Evolutionary conservation across 169 alveolate genomes (phyloP), one percentile per base, ranked within the genome.

Genomic region (Plasmodium gonderi): DNA sequence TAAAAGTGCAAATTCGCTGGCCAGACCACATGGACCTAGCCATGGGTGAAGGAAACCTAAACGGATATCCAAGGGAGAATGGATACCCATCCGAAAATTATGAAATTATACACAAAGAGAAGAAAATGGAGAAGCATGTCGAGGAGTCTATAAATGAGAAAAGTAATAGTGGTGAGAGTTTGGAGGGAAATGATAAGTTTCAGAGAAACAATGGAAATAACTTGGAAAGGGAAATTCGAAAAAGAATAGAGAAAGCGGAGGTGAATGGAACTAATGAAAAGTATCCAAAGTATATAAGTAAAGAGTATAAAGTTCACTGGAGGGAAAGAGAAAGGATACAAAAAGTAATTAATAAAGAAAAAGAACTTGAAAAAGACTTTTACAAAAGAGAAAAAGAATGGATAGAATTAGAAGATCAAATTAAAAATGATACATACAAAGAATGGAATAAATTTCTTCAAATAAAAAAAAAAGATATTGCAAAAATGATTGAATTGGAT

Each of bases 361-460:
- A 94, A 65, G 83, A 80, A 20, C 36, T 92, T 44, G 96, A 94
- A 49, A 92, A 87, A n/a, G 85, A 75, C 29, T 89, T 93, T 64
- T 49, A 49, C 68, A 49, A 74, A 74, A 94, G 93, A 49, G 96
- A 93, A 82, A 92, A 94, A 26, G 95, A 78, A 51, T 95, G 97
- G 97, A 8, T 77, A 29, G 77, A 85, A 68, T 95, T 94, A 87
- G 97, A 95, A 91, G 96, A 95, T 23, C 85, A 81, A 31, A 45
- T 95, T 5, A 87, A 75, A 75, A 87, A 87, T 42, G 93, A 87
- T 40, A 87, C 93, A 23, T 87, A 87, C 29, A 87, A 51, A 60
- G 93, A 87, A 40, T 87, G 93, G 93, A 87, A 87, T 78, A 87
- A 75, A 42, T 60, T 75, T 3, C 42, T 26, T 26, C 81, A 68